Base-by-base conservation (phyloP, 495 filamentous ascomycete genomes). In the Aspergillus hancockii region DNA sequence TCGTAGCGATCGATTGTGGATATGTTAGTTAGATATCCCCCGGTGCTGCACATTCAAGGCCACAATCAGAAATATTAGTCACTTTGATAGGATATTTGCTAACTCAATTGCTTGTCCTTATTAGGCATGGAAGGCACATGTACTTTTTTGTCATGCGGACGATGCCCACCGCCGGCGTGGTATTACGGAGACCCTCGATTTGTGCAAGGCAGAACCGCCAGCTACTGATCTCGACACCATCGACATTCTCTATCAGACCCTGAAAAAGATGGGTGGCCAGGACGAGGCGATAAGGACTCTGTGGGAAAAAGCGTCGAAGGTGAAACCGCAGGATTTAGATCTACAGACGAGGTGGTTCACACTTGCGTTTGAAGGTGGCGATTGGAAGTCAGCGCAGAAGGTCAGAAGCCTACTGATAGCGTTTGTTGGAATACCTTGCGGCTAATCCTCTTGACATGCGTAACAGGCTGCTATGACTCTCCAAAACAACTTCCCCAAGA, bases 331-430 rank as follows among this genome's bases (percentile, higher is more conserved):
- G 52, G 77, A 84, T 58, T 71, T 76, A 52, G 73, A 75, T 6
- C 66, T 87, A n/a, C 77, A 84, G 52, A 74, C 70, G 60, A 72
- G 73, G 50, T 86, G 85, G 83, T 83, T 86, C 47, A 68, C 67
- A 21, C 69, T 71, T 18, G 76, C 77, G 13, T 80, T 83, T 53
- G 69, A 79, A 23, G 67, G 64, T 51, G 62, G 74, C 49, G 75
- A 84, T 59, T 86, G 81, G 79, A 81, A 79, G 58, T 79, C 79
- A 9, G 84, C 85, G 13, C 83, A 85, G 58, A 83, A 85, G 77
- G 79, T 82, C 54, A 40, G 73, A 65, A 10, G 13, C 25, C 14
- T 52, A 34, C 12, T 52, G 18, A 31, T 10, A 12, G 8, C 36
- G 23, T 1, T 10, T 3, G 13, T 55, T 16, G 46, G 19, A 45